phyloP scores from a whole-genome alignment of 228 moss, liverwort and hornwort genomes.

The Sphagnum magellanicum region DNA sequence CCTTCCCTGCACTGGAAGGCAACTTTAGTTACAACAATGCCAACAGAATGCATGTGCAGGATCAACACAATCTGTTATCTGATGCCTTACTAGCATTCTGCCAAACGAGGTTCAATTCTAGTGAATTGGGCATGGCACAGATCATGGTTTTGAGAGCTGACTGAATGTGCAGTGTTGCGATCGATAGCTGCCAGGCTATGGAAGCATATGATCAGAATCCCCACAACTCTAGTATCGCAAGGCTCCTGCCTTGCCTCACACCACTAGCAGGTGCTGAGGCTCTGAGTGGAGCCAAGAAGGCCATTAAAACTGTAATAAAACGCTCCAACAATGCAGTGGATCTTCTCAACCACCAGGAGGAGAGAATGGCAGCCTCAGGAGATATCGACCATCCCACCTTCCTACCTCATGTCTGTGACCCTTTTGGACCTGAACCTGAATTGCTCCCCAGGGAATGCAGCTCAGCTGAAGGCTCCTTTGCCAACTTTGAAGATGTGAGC shows the following conservation, averaged over 20 bases:
- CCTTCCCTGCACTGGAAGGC: not conserved
- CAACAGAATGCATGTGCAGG: not conserved
- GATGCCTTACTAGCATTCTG: too few species aligned
- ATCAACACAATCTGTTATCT: not conserved
- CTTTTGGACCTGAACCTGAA: conserved; percentile 53
- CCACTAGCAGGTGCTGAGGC: conserved; percentile 37
- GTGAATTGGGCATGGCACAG: not conserved
- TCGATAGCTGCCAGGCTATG: conserved; percentile 65
- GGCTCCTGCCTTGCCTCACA: conserved; percentile 54
- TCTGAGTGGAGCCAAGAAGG: conserved; percentile 59
- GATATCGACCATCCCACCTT: conserved; percentile 23
- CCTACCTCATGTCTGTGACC: conserved; percentile 63
- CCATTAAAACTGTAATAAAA: conserved; percentile 57
- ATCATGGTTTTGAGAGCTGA: too few species aligned
- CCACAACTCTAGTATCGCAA: conserved; percentile 49
- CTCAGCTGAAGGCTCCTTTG: conserved; percentile 35
- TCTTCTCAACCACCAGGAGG: conserved; percentile 51
- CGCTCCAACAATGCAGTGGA: conserved; percentile 58
- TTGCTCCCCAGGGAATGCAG: conserved; percentile 36
- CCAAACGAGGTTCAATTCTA: not conserved
- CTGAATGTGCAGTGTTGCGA: conserved; percentile 38
- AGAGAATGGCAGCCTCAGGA: conserved; percentile 19
- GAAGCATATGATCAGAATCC: conserved; percentile 45
- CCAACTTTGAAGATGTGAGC: conserved; percentile 40
- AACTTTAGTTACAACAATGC: not conserved